Percentiles rank a stretch among this genome's conserved stretches.
Evolutionary conservation across 106 monocot species (phyloP).

Genomic region (Dioscorea alata): DNA sequence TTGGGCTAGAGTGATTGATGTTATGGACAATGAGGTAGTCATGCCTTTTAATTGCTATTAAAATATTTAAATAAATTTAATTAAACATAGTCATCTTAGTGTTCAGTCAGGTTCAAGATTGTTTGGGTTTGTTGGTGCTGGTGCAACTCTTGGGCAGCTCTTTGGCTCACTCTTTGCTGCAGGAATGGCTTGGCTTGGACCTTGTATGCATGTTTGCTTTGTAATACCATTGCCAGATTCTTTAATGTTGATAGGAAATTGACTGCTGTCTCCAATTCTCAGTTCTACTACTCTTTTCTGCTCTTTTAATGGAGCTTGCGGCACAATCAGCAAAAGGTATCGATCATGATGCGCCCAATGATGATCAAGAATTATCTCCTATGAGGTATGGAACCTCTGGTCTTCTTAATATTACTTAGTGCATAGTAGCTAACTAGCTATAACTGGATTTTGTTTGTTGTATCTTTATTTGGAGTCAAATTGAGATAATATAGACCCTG

Average conservation of each 20-base stretch:
- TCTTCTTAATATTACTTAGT: too few species aligned
- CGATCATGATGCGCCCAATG: constrained; percentile 27
- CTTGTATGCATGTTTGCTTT: constrained; percentile 49
- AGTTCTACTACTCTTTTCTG: constrained; percentile 86
- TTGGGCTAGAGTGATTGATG: constrained; percentile 97
- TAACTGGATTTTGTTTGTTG: too few species aligned
- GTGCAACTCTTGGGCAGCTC: constrained; percentile 93
- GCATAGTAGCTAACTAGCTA: too few species aligned
- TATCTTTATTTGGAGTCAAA: too few species aligned
- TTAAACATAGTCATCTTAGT: constrained; percentile 19
- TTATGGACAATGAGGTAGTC: constrained; percentile 92
- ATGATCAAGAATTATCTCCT: constrained; percentile 44
- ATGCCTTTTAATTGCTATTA: not conserved
- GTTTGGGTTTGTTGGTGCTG: constrained; percentile 98
- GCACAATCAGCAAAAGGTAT: constrained; percentile 92
- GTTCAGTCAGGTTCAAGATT: constrained; percentile 99
- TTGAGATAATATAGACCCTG: too few species aligned
- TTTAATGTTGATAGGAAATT: not conserved
- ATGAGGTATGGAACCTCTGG: constrained; percentile 35
- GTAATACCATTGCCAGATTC: too few species aligned
- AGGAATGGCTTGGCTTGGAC: constrained; percentile 92
- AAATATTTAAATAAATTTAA: not conserved
- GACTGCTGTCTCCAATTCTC: constrained; percentile 4
- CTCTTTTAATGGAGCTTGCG: constrained; percentile 91
- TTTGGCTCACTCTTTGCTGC: constrained; percentile 94